Percentiles rank a stretch among this genome's conserved stretches.
phyloP scores from a whole-genome alignment of 2,329 filamentous ascomycete species.

The Anisogramma anomala region DNA sequence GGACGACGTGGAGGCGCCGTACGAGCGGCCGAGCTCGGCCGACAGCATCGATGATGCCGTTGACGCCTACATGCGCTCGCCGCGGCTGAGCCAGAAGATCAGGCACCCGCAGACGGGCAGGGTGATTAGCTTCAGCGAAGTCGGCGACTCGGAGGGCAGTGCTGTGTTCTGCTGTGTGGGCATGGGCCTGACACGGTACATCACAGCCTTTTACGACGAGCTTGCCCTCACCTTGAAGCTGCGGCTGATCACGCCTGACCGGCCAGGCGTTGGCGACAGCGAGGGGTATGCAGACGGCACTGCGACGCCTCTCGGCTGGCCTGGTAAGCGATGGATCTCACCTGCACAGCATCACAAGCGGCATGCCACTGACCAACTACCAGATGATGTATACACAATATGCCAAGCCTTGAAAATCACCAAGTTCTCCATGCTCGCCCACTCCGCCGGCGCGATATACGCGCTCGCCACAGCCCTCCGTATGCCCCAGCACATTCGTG shows the following conservation, averaged over 20 bases:
- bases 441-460: slow-evolving; percentile 96
- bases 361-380: slow-evolving; percentile 20
- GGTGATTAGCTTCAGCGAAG: slow-evolving; percentile 89
- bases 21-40: slow-evolving; percentile 64
- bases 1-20: slow-evolving; percentile 28
- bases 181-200: slow-evolving; percentile 92
- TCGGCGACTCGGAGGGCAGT: slow-evolving; percentile 81
- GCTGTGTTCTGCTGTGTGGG: slow-evolving; percentile 95
- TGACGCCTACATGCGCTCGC: slow-evolving; percentile 69
- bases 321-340: slow-evolving; percentile 62
- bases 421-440: slow-evolving; percentile 90
- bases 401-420: slow-evolving; percentile 86
- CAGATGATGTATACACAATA: slow-evolving; percentile 79
- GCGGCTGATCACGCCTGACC: slow-evolving; percentile 83
- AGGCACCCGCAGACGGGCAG: slow-evolving; percentile 75
- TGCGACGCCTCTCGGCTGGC: slow-evolving; percentile 84
- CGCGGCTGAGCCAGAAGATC: slow-evolving; percentile 79
- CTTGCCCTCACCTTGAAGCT: slow-evolving; percentile 78
- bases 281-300: slow-evolving; percentile 72
- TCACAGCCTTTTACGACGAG: slow-evolving; percentile 96
- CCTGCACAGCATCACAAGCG: no score
- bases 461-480: slow-evolving; percentile 87
- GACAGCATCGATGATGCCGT: slow-evolving; percentile 88
- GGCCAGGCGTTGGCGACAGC: slow-evolving; percentile 87
- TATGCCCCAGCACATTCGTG: slow-evolving; percentile 91